Percentiles rank a stretch among this genome's conserved stretches.
These are phyloP conservation scores for Aureobasidium sp. DNA, from an alignment of 2,329 filamentous ascomycete species.

Conservation along the genomic window DNA sequence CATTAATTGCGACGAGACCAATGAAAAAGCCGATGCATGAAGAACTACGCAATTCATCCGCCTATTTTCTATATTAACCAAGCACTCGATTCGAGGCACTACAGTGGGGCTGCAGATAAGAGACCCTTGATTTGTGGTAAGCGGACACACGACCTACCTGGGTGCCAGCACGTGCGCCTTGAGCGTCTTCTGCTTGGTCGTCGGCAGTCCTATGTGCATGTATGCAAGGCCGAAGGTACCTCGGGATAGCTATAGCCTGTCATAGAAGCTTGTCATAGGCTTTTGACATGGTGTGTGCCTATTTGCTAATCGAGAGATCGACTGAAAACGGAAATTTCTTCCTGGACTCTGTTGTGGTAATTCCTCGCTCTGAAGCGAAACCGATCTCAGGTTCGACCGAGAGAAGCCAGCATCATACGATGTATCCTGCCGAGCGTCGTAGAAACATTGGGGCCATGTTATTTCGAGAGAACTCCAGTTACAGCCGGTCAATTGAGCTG, in stretches of 20 bases:
- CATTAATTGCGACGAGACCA: slow-evolving; percentile 11
- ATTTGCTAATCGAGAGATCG: background rate
- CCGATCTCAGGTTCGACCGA: background rate
- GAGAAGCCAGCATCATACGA: too few species aligned
- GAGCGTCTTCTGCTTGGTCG: background rate
- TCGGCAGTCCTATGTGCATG: background rate
- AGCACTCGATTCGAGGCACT: background rate
- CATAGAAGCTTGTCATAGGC: background rate
- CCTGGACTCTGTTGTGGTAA: background rate
- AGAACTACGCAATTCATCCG: slow-evolving; percentile 5
- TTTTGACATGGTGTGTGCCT: background rate
- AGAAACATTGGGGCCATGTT: background rate
- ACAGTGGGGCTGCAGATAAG: background rate
- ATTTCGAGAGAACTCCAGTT: background rate
- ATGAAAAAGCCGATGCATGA: slow-evolving; percentile 6
- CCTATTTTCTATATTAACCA: slow-evolving; percentile 11
- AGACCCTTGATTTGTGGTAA: slow-evolving; percentile 1
- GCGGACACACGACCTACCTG: background rate
- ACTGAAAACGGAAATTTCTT: background rate
- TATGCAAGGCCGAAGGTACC: background rate
- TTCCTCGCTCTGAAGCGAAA: background rate
- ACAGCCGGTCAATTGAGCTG: background rate
- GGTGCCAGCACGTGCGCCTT: background rate
- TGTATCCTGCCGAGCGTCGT: background rate
- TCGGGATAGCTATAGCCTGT: background rate